A percentile compares a stretch with the other conserved stretches of the same genome.
These are phyloP conservation scores for Chaetomium olivaceum DNA, from an alignment of 2,329 filamentous ascomycete genomes.

Conservation along the genomic window DNA sequence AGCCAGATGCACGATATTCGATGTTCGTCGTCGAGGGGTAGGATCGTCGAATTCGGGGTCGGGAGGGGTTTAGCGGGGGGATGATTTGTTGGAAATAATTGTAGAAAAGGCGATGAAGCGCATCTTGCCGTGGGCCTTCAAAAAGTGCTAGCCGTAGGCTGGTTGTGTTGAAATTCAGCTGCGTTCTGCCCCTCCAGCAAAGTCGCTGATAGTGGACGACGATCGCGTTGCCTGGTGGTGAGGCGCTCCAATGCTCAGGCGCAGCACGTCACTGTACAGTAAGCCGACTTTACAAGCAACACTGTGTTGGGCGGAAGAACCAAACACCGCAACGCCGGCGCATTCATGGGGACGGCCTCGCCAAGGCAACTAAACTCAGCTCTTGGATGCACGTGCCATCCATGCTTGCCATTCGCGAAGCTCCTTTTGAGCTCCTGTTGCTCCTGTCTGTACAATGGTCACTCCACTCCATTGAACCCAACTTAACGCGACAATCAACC, in stretches of 20 bases:
- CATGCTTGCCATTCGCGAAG: slow-evolving; percentile 2
- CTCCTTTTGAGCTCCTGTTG: background rate
- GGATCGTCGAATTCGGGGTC: slow-evolving; percentile 2
- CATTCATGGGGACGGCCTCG: too few species aligned
- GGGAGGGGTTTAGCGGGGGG: slow-evolving; percentile 24
- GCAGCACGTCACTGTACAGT: slow-evolving; percentile 29
- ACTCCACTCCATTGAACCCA: slow-evolving; percentile 4
- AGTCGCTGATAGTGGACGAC: slow-evolving; percentile 5
- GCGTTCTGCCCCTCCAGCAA: slow-evolving; percentile 3
- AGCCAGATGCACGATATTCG: background rate
- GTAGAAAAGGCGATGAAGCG: slow-evolving; percentile 12
- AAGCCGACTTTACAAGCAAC: background rate
- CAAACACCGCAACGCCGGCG: slow-evolving; percentile 3
- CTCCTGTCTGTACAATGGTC: slow-evolving; percentile 14
- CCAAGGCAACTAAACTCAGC: background rate
- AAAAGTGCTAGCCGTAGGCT: background rate
- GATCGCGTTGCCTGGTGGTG: slow-evolving; percentile 9
- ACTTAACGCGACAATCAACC: slow-evolving; percentile 7
- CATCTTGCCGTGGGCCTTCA: slow-evolving; percentile 26
- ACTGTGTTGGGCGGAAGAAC: slow-evolving; percentile 23
- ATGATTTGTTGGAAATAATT: slow-evolving; percentile 15
- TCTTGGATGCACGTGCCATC: background rate
- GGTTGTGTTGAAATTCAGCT: background rate
- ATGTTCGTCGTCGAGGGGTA: background rate
- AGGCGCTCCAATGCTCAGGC: slow-evolving; percentile 1